phyloP scores from a whole-genome alignment of 1,284 basidiomycete species.

The Kalmanozyma brasiliensis region DNA sequence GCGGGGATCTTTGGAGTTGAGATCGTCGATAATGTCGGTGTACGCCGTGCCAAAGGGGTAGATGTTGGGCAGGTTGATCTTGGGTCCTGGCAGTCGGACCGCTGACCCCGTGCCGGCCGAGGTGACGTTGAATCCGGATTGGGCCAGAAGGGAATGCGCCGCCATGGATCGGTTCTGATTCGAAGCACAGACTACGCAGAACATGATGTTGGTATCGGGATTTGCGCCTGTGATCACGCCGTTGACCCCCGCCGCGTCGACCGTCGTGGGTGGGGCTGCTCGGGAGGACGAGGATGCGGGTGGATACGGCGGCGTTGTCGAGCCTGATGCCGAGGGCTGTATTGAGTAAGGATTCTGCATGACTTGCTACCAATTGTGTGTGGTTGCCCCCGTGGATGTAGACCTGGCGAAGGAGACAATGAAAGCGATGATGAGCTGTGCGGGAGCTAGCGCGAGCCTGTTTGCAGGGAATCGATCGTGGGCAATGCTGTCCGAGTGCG shows the following conservation, averaged over 20 bases:
- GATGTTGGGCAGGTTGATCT: conserved; percentile 97
- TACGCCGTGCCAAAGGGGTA: conserved; percentile 99
- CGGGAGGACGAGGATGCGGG: conserved; percentile 11
- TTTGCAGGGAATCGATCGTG: too few species aligned
- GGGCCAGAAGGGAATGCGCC: conserved; percentile 85
- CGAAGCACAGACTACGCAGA: conserved; percentile 97
- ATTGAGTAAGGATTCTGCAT: conserved; percentile 26
- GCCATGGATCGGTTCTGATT: conserved; percentile 99
- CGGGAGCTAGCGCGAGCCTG: too few species aligned
- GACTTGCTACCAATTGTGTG: conserved; percentile 7
- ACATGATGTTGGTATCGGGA: conserved; percentile 68
- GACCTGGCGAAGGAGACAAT: too few species aligned
- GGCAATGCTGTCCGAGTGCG: too few species aligned
- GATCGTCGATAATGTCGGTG: conserved; percentile 91
- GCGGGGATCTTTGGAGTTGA: conserved; percentile 84
- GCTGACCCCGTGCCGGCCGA: conserved; percentile 97
- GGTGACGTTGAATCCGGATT: conserved; percentile 88
- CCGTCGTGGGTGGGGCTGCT: background rate
- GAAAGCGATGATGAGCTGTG: too few species aligned
- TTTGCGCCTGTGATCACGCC: conserved; percentile 17
- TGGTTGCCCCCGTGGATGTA: background rate
- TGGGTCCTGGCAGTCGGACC: conserved; percentile 92
- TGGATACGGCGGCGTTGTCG: conserved; percentile 12
- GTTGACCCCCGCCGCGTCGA: conserved; percentile 23
- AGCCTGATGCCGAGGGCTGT: conserved; percentile 10